Conservation (phyloP, 306 rosid species). For the Inga oerstediana region DNA sequence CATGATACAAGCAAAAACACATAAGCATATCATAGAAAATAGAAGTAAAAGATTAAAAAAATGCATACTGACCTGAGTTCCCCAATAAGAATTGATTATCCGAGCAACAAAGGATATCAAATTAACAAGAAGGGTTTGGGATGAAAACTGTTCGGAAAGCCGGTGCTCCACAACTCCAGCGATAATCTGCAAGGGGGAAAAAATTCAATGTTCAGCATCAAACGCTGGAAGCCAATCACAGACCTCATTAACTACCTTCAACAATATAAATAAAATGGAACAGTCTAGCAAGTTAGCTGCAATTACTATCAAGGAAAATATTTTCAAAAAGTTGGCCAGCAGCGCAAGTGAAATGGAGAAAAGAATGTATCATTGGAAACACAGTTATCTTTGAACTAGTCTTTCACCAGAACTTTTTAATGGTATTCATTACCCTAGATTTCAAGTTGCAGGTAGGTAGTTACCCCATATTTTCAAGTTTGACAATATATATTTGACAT, state of each 20-base stretch:
- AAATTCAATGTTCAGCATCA: slow-evolving; percentile 32
- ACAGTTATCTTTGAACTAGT: not conserved
- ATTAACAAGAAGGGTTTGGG: slow-evolving; percentile 77
- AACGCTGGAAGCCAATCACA: slow-evolving; percentile 25
- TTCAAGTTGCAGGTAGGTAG: slow-evolving; percentile 1
- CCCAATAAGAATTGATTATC: slow-evolving; percentile 93
- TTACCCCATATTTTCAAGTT: slow-evolving; percentile 15
- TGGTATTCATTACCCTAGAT: not conserved
- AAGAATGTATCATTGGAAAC: slow-evolving; percentile 9
- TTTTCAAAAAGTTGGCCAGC: slow-evolving; percentile 25
- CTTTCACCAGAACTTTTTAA: slow-evolving; percentile 13
- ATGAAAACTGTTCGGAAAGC: slow-evolving; percentile 68
- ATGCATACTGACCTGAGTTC: slow-evolving; percentile 74
- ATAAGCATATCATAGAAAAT: slow-evolving; percentile 8
- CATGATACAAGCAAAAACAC: slow-evolving; percentile 26
- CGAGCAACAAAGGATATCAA: slow-evolving; percentile 80
- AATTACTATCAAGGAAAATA: slow-evolving; percentile 13
- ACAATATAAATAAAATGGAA: slow-evolving; percentile 1
- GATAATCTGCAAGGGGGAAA: slow-evolving; percentile 58
- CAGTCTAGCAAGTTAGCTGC: slow-evolving; percentile 13
- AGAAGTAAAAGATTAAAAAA: not conserved
- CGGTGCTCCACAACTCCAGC: slow-evolving; percentile 96
- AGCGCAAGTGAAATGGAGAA: slow-evolving; percentile 20
- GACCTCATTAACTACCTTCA: slow-evolving; percentile 1
- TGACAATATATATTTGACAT: not conserved